Base-by-base conservation (phyloP, 2,329 filamentous ascomycete species). In the Rhexocercosporidium sp. region DNA sequence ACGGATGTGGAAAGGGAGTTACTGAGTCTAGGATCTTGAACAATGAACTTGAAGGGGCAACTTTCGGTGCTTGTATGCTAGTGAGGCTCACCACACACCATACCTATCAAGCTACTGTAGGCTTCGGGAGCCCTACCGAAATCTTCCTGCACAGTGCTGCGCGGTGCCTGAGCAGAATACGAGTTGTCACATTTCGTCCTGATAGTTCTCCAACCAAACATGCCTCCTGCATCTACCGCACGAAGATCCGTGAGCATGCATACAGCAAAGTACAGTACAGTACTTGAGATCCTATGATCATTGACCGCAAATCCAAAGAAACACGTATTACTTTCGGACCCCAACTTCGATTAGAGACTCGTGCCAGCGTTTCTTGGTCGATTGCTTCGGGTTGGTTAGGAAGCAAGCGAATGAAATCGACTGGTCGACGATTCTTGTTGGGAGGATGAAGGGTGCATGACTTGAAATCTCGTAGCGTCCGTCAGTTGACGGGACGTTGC, bases 71-170 rank as follows among this genome's bases (percentile, higher is more conserved):
- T 34, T 39, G 20, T 31, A n/a, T 20, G 47, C 20, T 9, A 54
- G 54, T 25, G 31, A 39, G 31, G 54, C 54, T 57, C 54, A 22
- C 8, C 6, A 51, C 12, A 27, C 12, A 37, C 20, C 34, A 39
- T 8, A n/a, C 22, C 7, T 9, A 22, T 18, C 11, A 57, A 57
- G 31, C 54, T 57, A 57, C 54, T 57, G 20, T 37, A 25, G 54
- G 20, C 34, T 20, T 57, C 54, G 54, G 54, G 31, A 57, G 31
- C 54, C 34, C 31, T 57, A 27, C 54, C 54, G 54, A 57, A 16
- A 22, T 12, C 34, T 11, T 22, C 22, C 54, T 57, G 54, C 54
- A 57, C 12, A 57, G 54, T 25, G 11, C 20, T 57, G 31, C 20
- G 54, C 14, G n/a, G 54, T 57, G 54, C 54, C 54, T 57, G 54